Evolutionary conservation across 306 rosid genomes (phyloP).

Genomic region (Pachyrhizus erosus): DNA sequence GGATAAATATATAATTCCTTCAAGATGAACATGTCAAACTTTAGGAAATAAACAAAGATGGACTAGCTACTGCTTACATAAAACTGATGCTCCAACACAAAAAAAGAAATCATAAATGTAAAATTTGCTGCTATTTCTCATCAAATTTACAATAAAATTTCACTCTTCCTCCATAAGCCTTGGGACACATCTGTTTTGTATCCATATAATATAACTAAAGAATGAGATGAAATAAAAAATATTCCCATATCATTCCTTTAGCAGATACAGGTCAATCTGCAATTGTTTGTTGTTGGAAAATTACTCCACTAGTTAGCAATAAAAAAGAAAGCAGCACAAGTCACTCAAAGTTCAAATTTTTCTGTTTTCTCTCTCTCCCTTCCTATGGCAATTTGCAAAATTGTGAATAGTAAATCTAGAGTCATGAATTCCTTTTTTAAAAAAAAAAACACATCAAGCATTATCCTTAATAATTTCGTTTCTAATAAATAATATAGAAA

Average conservation of each 20-base stretch:
- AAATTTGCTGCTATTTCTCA: constrained; percentile 18
- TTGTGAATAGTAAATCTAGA: not conserved
- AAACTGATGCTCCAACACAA: not conserved
- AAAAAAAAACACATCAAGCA: too few species aligned
- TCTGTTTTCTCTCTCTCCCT: not conserved
- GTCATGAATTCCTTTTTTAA: not conserved
- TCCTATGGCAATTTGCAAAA: not conserved
- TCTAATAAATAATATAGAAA: not conserved
- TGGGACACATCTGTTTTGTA: not conserved
- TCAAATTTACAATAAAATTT: not conserved
- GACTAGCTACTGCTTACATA: not conserved
- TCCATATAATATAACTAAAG: not conserved
- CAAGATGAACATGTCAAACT: constrained; percentile 1
- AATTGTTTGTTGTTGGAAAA: not conserved
- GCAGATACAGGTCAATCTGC: not conserved
- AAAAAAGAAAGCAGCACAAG: not conserved
- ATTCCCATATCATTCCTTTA: not conserved
- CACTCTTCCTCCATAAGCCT: not conserved
- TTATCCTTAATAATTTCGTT: not conserved
- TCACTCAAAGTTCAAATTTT: not conserved
- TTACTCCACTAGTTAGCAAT: not conserved
- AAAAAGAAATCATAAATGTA: not conserved
- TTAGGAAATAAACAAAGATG: not conserved
- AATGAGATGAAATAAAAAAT: not conserved
- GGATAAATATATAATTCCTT: constrained; percentile 13